Conservation (phyloP, 75 land plant species). For the Azolla pinnata region DNA sequence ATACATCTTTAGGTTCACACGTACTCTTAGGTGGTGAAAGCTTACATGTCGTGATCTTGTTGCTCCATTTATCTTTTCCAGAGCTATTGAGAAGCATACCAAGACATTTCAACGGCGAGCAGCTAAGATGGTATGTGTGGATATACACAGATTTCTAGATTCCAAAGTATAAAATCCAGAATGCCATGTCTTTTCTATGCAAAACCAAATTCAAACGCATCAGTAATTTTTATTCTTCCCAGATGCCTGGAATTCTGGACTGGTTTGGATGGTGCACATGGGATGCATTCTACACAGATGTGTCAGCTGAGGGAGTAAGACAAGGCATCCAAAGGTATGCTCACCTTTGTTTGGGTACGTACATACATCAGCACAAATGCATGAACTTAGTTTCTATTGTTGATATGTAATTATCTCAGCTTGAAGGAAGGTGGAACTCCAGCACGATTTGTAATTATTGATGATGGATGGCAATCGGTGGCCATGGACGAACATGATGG, state of each 20-base stretch:
- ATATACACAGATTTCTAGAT: too few species aligned
- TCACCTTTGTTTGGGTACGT: too few species aligned
- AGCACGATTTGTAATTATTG: conserved; percentile 84
- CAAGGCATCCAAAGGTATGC: conserved; percentile 77
- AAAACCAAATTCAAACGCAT: not conserved
- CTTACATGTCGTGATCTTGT: too few species aligned
- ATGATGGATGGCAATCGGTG: conserved; percentile 95
- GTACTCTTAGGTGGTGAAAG: too few species aligned
- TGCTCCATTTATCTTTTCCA: conserved; percentile 22
- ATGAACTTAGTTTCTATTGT: too few species aligned
- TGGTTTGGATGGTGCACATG: conserved; percentile 99
- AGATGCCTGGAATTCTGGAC: conserved; percentile 84
- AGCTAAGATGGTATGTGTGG: conserved; percentile 53
- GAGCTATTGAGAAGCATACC: conserved; percentile 59
- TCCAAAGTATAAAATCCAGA: too few species aligned
- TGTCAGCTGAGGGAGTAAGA: conserved; percentile 65
- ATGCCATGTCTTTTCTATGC: too few species aligned
- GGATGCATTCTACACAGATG: conserved; percentile 97
- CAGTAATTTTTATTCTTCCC: not conserved
- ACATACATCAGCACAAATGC: too few species aligned
- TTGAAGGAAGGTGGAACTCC: conserved; percentile 72
- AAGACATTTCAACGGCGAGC: conserved; percentile 57
- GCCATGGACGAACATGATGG: conserved; percentile 8
- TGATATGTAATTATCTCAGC: conserved; percentile 32
- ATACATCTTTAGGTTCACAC: too few species aligned